Evolutionary conservation across 495 filamentous ascomycete genomes (phyloP).

Genomic region (Penicillium silybi): DNA sequence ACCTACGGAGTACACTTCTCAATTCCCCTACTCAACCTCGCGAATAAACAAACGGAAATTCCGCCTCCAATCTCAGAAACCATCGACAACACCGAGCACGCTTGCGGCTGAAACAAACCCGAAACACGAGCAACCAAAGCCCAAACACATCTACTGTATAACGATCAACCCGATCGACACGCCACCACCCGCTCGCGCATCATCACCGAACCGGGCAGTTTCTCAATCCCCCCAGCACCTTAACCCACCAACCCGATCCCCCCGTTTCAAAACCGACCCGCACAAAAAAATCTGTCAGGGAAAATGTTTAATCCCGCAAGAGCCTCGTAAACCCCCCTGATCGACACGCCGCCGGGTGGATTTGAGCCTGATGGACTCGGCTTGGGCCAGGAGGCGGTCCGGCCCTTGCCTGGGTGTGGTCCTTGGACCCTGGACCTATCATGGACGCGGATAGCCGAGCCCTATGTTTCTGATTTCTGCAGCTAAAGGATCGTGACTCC

Average conservation of each 20-base stretch:
- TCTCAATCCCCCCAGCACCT: background rate
- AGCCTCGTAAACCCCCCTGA: background rate
- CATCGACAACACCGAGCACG: no score
- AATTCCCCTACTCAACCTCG: no score
- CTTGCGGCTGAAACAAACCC: no score
- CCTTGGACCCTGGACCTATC: background rate
- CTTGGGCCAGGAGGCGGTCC: background rate
- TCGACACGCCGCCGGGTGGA: background rate
- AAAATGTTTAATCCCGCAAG: background rate
- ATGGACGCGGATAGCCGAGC: background rate
- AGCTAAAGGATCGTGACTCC: no score
- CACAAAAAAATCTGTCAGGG: background rate
- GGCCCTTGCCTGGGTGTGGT: background rate
- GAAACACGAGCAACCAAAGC: no score
- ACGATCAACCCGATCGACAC: background rate
- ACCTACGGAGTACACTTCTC: no score
- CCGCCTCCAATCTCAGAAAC: no score
- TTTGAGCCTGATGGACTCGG: background rate
- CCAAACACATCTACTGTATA: background rate
- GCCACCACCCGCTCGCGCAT: background rate
- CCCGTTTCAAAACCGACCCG: background rate
- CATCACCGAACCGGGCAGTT: background rate
- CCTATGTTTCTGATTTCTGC: background rate
- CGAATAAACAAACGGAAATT: no score
- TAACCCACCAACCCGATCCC: background rate